Percentiles rank a stretch among this genome's conserved stretches.
Conservation (phyloP, 352 stramenopile genomes). For the Phytophthora nicotianae region DNA sequence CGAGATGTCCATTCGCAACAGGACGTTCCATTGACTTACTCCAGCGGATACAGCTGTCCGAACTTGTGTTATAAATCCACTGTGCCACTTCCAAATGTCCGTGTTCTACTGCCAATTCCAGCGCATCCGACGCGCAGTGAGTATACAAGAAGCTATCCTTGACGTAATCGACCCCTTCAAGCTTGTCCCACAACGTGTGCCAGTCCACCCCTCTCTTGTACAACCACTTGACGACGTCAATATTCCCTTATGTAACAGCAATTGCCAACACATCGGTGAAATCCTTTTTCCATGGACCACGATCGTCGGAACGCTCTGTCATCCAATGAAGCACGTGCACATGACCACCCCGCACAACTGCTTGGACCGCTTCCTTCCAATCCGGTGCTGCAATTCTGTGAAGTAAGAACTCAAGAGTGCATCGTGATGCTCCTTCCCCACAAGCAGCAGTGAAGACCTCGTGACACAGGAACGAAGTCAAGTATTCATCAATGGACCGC, state of each 20-base stretch:
- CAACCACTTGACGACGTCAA: slow-evolving; percentile 7
- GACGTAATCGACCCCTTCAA: too few species aligned
- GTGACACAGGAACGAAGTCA: slow-evolving; percentile 1
- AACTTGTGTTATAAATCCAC: too few species aligned
- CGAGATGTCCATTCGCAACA: too few species aligned
- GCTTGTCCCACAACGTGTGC: too few species aligned
- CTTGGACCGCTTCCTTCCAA: neutral
- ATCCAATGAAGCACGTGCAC: slow-evolving; percentile 16
- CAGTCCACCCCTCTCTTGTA: too few species aligned
- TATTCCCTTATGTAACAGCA: slow-evolving; percentile 10
- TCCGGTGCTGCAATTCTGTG: neutral
- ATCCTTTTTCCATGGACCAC: slow-evolving; percentile 11
- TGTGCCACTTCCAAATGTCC: too few species aligned
- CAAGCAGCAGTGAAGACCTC: slow-evolving; percentile 11
- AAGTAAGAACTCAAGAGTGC: slow-evolving; percentile 9
- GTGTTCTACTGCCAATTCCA: too few species aligned
- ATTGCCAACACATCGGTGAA: neutral
- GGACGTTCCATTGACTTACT: too few species aligned
- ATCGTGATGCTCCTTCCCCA: neutral
- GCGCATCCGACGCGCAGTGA: too few species aligned
- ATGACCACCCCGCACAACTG: slow-evolving; percentile 5
- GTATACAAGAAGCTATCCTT: too few species aligned
- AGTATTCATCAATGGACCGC: slow-evolving; percentile 2
- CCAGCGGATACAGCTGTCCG: too few species aligned
- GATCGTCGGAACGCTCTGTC: neutral